A percentile compares a stretch with the other conserved stretches of the same genome.
phyloP scores from a whole-genome alignment of 2,329 filamentous ascomycete species.

The Phaeophleospora eucalypticola region DNA sequence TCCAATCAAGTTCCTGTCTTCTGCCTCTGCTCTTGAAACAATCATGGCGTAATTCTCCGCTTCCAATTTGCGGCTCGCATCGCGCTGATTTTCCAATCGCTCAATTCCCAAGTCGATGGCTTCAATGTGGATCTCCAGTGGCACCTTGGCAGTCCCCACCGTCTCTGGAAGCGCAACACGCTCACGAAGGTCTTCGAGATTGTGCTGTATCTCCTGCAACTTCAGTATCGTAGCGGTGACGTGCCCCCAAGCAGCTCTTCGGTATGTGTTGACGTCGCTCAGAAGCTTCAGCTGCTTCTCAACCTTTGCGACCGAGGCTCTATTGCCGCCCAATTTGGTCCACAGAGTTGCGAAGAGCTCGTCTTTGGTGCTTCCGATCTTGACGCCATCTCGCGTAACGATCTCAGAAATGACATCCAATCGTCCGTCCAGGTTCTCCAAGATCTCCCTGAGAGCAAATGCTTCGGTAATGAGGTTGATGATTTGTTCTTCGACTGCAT shows the following conservation, averaged over 20 bases:
- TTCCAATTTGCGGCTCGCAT: slow-evolving; percentile 39
- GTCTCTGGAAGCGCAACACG: slow-evolving; percentile 64
- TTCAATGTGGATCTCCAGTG: slow-evolving; percentile 70
- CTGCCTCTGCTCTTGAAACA: slow-evolving; percentile 18
- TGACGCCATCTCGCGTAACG: slow-evolving; percentile 59
- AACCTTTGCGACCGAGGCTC: slow-evolving; percentile 56
- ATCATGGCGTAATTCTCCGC: slow-evolving; percentile 26
- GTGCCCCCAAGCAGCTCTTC: slow-evolving; percentile 62
- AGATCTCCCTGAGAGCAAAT: slow-evolving; percentile 60
- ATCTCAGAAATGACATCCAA: slow-evolving; percentile 67
- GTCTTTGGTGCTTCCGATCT: slow-evolving; percentile 56
- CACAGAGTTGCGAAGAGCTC: slow-evolving; percentile 67
- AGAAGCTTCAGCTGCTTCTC: slow-evolving; percentile 62
- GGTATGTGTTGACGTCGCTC: slow-evolving; percentile 61
- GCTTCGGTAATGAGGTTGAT: slow-evolving; percentile 64
- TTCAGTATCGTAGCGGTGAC: slow-evolving; percentile 68
- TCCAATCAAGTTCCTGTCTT: slow-evolving; percentile 10
- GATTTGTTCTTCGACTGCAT: slow-evolving; percentile 67
- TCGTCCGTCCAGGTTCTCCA: slow-evolving; percentile 65
- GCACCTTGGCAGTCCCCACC: slow-evolving; percentile 52
- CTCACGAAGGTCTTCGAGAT: slow-evolving; percentile 67
- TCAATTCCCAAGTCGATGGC: slow-evolving; percentile 70
- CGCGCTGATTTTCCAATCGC: slow-evolving; percentile 62
- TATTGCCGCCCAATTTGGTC: slow-evolving; percentile 70
- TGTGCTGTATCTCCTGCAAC: slow-evolving; percentile 67